A percentile compares a stretch with the other conserved stretches of the same genome.
phyloP scores from a whole-genome alignment of 257 asterid species.

The Verbena officinalis region DNA sequence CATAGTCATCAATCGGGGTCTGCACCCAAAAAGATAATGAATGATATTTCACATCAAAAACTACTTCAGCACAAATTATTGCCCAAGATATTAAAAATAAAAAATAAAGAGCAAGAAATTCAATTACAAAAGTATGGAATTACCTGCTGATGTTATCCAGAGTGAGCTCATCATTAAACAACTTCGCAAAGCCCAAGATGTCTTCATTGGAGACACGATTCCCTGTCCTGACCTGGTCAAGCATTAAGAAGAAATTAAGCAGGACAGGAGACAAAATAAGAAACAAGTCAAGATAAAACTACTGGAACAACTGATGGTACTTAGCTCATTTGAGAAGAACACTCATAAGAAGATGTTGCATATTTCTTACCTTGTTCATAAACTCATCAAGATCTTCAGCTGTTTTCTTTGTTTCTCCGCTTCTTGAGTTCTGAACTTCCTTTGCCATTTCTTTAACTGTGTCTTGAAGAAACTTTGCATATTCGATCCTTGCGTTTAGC shows the following conservation, averaged over 20 bases:
- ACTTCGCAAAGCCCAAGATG: conserved; percentile 90
- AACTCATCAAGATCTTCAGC: conserved; percentile 98
- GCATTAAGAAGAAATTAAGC: conserved; percentile 18
- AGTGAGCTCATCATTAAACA: conserved; percentile 98
- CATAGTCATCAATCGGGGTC: conserved; percentile 92
- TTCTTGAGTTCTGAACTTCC: conserved; percentile 88
- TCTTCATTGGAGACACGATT: conserved; percentile 84
- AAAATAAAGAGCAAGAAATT: conserved; percentile 13
- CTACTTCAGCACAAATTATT: conserved; percentile 11
- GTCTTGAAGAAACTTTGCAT: conserved; percentile 97
- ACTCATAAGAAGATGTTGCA: not conserved
- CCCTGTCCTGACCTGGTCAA: conserved; percentile 85
- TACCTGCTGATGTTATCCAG: conserved; percentile 97
- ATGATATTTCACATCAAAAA: conserved; percentile 18
- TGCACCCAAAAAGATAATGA: conserved; percentile 42
- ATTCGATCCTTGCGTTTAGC: conserved; percentile 87
- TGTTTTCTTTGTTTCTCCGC: conserved; percentile 87
- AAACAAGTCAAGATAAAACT: conserved; percentile 14
- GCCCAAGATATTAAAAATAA: conserved; percentile 4
- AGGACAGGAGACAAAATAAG: conserved; percentile 4
- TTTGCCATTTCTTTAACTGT: conserved; percentile 98
- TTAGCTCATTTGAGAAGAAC: conserved; percentile 11
- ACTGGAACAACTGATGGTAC: conserved; percentile 12
- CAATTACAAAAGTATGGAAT: conserved; percentile 17
- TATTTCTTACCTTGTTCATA: conserved; percentile 68